Conservation (phyloP, 2,329 filamentous ascomycete genomes). For the Colletotrichum sp. region DNA sequence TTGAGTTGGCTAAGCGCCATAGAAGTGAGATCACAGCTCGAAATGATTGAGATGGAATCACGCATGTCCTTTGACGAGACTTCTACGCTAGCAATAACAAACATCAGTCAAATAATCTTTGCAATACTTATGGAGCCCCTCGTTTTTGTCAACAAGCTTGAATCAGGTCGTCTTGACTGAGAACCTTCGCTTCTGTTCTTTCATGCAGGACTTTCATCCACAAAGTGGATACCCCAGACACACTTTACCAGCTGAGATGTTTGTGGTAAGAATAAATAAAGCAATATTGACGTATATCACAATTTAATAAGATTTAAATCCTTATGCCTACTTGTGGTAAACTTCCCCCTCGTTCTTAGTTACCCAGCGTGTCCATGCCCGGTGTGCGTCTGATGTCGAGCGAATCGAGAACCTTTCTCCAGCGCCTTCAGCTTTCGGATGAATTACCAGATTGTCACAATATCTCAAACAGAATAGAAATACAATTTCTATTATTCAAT, state of each 20-base stretch:
- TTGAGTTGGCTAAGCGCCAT: fast-evolving
- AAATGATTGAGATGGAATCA: background rate
- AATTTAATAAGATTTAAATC: background rate
- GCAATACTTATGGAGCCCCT: too few relatives aligned
- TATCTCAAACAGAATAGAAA: too few relatives aligned
- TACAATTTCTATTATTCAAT: too few relatives aligned
- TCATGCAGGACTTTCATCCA: too few relatives aligned
- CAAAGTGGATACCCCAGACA: too few relatives aligned
- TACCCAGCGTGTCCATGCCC: background rate
- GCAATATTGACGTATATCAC: fast-evolving
- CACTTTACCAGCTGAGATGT: too few relatives aligned
- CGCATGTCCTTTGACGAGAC: background rate
- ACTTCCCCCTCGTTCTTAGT: background rate
- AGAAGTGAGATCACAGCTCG: background rate
- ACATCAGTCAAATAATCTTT: too few relatives aligned
- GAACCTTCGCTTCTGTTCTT: too few relatives aligned
- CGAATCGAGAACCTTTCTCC: background rate
- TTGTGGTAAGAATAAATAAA: background rate
- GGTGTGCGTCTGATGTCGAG: background rate
- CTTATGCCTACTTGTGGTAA: background rate
- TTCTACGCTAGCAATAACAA: fast-evolving
- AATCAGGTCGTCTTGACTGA: too few relatives aligned
- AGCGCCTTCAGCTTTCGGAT: background rate
- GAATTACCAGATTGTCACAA: background rate
- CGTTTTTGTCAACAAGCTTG: too few relatives aligned